A percentile compares a stretch with the other conserved stretches of the same genome.
phyloP scores from a whole-genome alignment of 1,139 yeast species.

The Yamadazyma diospyri region DNA sequence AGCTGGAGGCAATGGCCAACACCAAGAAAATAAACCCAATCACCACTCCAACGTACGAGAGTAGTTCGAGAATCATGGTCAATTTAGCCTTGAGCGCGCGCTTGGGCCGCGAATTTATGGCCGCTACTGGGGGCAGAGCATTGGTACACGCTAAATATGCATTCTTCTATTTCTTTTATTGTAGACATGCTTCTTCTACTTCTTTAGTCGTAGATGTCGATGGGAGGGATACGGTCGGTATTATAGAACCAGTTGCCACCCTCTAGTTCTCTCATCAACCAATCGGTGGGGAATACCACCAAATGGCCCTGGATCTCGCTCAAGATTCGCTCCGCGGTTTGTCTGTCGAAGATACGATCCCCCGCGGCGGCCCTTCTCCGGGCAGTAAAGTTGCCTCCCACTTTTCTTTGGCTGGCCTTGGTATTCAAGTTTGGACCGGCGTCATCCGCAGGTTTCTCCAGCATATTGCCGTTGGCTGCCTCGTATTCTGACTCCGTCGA shows the following conservation, averaged over 20 bases:
- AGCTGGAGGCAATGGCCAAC: conserved; percentile 70
- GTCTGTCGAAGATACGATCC: conserved; percentile 65
- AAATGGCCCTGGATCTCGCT: conserved; percentile 82
- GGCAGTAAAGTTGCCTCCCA: conserved; percentile 24
- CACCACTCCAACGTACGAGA: conserved; percentile 65
- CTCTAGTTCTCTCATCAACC: conserved; percentile 85
- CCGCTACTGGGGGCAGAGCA: neutral
- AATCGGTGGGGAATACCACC: conserved; percentile 85
- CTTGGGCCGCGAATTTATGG: neutral
- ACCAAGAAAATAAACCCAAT: conserved; percentile 71
- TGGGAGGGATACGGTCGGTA: conserved; percentile 91
- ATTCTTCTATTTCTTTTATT: neutral
- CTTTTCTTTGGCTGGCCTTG: conserved; percentile 7
- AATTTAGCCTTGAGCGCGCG: neutral
- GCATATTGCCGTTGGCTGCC: neutral
- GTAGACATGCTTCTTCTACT: no score
- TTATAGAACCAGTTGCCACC: conserved; percentile 94
- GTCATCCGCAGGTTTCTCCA: conserved; percentile 6
- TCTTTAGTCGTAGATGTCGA: conserved; percentile 81
- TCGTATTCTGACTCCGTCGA: conserved; percentile 5
- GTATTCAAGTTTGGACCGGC: neutral
- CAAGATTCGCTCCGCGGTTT: conserved; percentile 72
- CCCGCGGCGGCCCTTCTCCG: conserved; percentile 38
- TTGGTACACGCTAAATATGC: neutral
- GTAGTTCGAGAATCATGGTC: conserved; percentile 39